Base-by-base conservation (phyloP, 306 rosid species). In the Gleditsia sinensis region DNA sequence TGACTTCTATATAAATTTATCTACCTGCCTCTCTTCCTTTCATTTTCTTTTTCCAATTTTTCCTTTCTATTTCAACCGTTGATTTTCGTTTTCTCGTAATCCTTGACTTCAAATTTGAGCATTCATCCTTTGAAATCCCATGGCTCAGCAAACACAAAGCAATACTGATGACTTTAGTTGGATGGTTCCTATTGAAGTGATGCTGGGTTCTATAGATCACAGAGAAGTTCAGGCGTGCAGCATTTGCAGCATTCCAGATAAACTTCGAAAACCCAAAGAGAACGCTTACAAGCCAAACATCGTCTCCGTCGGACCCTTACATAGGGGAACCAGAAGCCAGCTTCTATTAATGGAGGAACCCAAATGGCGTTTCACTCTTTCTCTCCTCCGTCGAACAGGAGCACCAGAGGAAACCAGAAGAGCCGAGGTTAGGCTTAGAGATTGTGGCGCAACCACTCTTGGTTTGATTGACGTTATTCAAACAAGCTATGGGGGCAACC, bases 231-330 rank as follows among this genome's bases (percentile, higher is more conserved):
- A 67, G 24, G 50, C 76, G 0, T 49, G 85, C 0, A 67, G 84
- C 63, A 78, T 85, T 20, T 75, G 50, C 0, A 61, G 19, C 1
- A 57, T 81, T 1, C 61, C 75, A 17, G 65, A 71, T 0, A 36
- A 62, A 39, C 68, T 81, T 71, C 50, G 72, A 21, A 67, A 48
- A 6, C 12, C 60, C 7, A 57, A 67, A 0, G 34, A 56, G 9
- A 69, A 59, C 0, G 75, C 82, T 7, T 69, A 48, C 75, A 48
- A 0, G 3, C 84, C 85, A 11, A 82, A 63, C 1, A 6, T 48
- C 0, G 60, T 77, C 36, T 57, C 85, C 1, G 32, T 84, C 0
- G 81, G 85, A 34, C 85, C 83, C 13, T 36, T 68, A 10, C 85
- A 81, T 20, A 39, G 78, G 7, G 59, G 56, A 67, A 50, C 67